Conservation (phyloP, 140 eudicot species). For the Bidens hawaiensis region DNA sequence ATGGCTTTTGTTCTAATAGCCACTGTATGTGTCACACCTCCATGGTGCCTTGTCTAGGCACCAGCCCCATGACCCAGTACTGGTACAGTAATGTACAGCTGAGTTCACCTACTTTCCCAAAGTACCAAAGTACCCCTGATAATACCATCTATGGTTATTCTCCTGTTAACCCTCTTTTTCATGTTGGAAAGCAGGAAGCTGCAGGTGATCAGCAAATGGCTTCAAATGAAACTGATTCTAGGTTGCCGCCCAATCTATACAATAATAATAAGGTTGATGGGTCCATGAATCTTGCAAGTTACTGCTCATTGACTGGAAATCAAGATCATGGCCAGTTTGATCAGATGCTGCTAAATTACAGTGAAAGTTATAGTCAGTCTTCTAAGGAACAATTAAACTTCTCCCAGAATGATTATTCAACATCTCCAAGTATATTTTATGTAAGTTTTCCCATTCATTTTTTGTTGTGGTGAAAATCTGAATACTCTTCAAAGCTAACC, state of each 20-base stretch:
- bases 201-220: slow-evolving; percentile 12
- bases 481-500: too few relatives aligned
- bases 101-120: background rate
- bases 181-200: slow-evolving; percentile 8
- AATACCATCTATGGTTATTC: slow-evolving; percentile 20
- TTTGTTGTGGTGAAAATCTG: too few relatives aligned
- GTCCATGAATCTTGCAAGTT: slow-evolving; percentile 14
- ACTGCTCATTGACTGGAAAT: slow-evolving; percentile 6
- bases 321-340: slow-evolving; percentile 21
- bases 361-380: slow-evolving; percentile 7
- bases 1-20: too few relatives aligned
- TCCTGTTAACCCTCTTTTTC: slow-evolving; percentile 22
- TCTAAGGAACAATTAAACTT: too few relatives aligned
- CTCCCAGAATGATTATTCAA: too few relatives aligned
- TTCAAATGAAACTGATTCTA: slow-evolving; percentile 26
- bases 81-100: slow-evolving; percentile 1
- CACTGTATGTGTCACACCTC: too few relatives aligned
- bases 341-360: slow-evolving; percentile 17
- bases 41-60: too few relatives aligned
- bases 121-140: slow-evolving; percentile 17
- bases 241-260: slow-evolving; percentile 31
- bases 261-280: slow-evolving; percentile 3
- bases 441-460: too few relatives aligned
- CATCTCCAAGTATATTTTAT: too few relatives aligned
- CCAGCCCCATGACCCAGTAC: too few relatives aligned